Conservation (phyloP, 78 protist genomes). For the Parvularia atlantis region DNA sequence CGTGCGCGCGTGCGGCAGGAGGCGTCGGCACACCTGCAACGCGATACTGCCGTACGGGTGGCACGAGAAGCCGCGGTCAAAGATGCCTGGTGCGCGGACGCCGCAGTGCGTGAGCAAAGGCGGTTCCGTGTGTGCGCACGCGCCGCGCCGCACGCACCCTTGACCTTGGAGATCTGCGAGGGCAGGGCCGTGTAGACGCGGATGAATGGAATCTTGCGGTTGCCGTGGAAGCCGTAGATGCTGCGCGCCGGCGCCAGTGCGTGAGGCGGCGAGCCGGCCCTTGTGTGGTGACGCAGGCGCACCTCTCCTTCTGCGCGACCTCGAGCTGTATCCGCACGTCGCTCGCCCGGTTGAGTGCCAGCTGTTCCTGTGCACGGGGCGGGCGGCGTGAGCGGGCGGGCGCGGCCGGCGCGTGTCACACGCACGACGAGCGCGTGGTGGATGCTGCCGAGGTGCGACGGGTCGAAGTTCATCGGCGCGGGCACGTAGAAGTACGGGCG, state of each 20-base stretch:
- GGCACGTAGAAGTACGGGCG: conserved; percentile 88
- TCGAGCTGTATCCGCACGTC: too few species aligned
- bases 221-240: conserved; percentile 19
- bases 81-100: conserved; percentile 45
- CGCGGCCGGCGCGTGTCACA: background rate
- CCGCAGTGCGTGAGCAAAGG: conserved; percentile 43
- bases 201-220: background rate
- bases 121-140: too few species aligned
- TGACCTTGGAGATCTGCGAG: background rate
- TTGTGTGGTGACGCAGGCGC: too few species aligned
- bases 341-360: too few species aligned
- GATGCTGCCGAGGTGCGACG: background rate
- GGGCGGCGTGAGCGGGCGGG: background rate
- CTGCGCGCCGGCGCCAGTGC: too few species aligned
- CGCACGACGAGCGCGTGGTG: background rate
- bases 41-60: background rate
- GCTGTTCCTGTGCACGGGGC: too few species aligned
- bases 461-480: conserved; percentile 12
- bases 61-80: conserved; percentile 33
- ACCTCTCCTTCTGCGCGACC: too few species aligned
- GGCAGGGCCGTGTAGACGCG: background rate
- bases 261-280: too few species aligned
- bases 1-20: background rate
- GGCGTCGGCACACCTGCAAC: background rate
- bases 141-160: background rate